Conservation (phyloP, 2,329 filamentous ascomycete genomes). For the Rhynchosporium secalis region DNA sequence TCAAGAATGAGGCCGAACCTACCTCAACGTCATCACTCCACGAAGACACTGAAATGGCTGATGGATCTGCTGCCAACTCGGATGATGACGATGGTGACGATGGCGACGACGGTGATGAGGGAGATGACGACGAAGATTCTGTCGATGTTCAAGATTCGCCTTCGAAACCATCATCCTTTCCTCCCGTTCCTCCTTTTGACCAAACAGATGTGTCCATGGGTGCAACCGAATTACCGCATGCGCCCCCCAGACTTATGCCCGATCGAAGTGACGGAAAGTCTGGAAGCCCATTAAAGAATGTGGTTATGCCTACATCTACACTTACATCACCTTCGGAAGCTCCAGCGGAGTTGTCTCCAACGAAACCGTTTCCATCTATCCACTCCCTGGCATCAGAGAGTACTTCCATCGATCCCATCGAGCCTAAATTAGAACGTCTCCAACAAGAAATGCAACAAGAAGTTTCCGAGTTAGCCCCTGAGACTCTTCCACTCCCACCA, state of each 20-base stretch:
- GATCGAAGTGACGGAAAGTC: slow-evolving; percentile 28
- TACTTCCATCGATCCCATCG: background rate
- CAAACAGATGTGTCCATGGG: slow-evolving; percentile 24
- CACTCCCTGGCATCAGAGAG: slow-evolving; percentile 4
- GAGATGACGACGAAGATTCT: slow-evolving; percentile 51
- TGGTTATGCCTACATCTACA: slow-evolving; percentile 34
- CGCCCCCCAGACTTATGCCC: slow-evolving; percentile 20
- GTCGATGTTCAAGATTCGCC: slow-evolving; percentile 36
- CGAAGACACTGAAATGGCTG: slow-evolving; percentile 40
- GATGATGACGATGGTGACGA: slow-evolving; percentile 38
- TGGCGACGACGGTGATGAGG: slow-evolving; percentile 46
- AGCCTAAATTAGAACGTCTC: slow-evolving; percentile 11
- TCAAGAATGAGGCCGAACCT: slow-evolving; percentile 33
- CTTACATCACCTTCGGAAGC: slow-evolving; percentile 34
- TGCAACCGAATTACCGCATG: slow-evolving; percentile 20
- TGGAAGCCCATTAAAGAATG: slow-evolving; percentile 38
- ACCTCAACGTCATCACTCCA: slow-evolving; percentile 23
- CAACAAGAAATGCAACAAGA: slow-evolving; percentile 30
- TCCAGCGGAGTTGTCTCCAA: slow-evolving; percentile 14
- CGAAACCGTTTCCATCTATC: slow-evolving; percentile 11
- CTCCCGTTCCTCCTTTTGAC: slow-evolving; percentile 21
- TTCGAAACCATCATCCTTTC: slow-evolving; percentile 33
- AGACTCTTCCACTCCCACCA: slow-evolving; percentile 26
- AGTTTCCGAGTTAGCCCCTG: slow-evolving; percentile 19
- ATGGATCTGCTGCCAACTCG: slow-evolving; percentile 35